phyloP scores from a whole-genome alignment of 2,329 filamentous ascomycete genomes.

The Aspergillus hiratsukae region DNA sequence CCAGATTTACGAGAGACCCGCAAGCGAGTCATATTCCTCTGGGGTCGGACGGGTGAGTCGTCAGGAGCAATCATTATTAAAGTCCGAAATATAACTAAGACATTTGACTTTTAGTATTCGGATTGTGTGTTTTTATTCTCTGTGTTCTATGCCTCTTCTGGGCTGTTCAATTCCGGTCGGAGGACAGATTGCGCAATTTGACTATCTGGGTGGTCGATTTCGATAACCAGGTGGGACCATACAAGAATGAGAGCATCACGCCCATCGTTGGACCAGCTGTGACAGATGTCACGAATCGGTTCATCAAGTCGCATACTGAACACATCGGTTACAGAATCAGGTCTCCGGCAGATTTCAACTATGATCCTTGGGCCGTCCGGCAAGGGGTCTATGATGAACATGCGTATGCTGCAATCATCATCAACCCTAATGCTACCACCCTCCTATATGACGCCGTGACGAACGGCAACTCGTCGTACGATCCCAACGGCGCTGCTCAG shows the following conservation, averaged over 20 bases:
- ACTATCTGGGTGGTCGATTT: conserved; percentile 60
- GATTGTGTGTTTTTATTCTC: conserved; percentile 55
- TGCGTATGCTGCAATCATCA: conserved; percentile 58
- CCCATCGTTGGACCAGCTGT: conserved; percentile 56
- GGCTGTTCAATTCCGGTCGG: conserved; percentile 52
- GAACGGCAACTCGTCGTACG: conserved; percentile 55
- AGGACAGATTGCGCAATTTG: conserved; percentile 47
- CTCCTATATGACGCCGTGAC: conserved; percentile 53
- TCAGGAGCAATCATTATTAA: background rate
- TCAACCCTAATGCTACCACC: conserved; percentile 59
- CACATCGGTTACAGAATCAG: conserved; percentile 50
- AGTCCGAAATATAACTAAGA: background rate
- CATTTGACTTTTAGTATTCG: conserved; percentile 13
- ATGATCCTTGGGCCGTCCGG: conserved; percentile 54
- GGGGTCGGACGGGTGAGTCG: conserved; percentile 21
- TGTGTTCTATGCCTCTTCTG: conserved; percentile 58
- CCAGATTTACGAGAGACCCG: conserved; percentile 20
- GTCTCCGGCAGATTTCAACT: conserved; percentile 49
- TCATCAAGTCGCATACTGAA: conserved; percentile 35
- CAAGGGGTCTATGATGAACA: conserved; percentile 57
- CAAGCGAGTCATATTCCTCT: conserved; percentile 18
- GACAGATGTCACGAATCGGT: conserved; percentile 42
- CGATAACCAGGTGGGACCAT: conserved; percentile 53
- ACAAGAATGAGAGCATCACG: conserved; percentile 35
- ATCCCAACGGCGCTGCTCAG: conserved; percentile 56